Evolutionary conservation across 306 rosid genomes (phyloP).

Genomic region (Astragalus glycyphyllos): DNA sequence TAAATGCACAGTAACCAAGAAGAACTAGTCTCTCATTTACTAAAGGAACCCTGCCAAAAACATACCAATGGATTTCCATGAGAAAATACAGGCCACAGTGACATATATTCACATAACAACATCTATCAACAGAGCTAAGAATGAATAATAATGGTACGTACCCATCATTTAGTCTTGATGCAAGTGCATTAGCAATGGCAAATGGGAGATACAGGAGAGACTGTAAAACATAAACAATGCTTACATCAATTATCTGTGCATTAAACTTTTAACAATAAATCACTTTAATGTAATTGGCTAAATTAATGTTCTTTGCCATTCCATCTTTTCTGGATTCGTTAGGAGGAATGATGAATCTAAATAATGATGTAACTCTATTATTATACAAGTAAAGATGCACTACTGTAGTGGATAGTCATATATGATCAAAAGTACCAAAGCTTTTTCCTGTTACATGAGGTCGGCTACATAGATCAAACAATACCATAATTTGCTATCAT

Average conservation of each 20-base stretch:
- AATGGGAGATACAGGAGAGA: constrained; percentile 83
- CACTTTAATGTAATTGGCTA: constrained; percentile 10
- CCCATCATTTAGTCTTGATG: constrained; percentile 86
- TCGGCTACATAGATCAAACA: background rate
- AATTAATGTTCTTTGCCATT: background rate
- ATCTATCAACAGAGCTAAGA: constrained; percentile 1
- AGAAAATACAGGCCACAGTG: constrained; percentile 31
- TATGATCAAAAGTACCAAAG: no score
- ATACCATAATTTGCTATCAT: background rate
- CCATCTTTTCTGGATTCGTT: background rate
- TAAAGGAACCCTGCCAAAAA: constrained; percentile 70
- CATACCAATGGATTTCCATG: constrained; percentile 38
- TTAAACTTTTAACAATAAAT: background rate
- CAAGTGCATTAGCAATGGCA: constrained; percentile 88
- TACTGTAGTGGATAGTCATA: background rate
- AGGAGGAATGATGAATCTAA: constrained; percentile 2
- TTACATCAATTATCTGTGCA: constrained; percentile 30
- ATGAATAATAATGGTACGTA: constrained; percentile 48
- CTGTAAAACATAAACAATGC: constrained; percentile 52
- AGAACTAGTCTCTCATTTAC: constrained; percentile 86
- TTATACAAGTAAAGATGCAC: no score
- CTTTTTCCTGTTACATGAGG: background rate
- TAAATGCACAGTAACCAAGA: constrained; percentile 69
- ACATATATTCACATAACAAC: constrained; percentile 16
- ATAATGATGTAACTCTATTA: background rate